phyloP scores from a whole-genome alignment of 208 protist species.

The Phytomonas francai region DNA sequence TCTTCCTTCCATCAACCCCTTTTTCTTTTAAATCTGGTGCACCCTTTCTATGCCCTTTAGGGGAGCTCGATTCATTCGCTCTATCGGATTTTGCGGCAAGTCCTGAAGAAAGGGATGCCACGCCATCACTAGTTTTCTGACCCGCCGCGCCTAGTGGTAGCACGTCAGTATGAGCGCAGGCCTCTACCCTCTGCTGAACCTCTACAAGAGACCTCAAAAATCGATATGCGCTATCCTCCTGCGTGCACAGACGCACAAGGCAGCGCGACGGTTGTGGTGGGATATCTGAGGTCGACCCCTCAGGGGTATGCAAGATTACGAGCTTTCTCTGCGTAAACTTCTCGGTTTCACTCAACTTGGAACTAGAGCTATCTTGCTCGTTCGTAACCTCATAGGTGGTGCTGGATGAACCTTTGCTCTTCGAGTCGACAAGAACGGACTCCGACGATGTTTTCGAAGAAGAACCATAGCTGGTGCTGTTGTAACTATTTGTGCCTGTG shows the following conservation, averaged over 20 bases:
- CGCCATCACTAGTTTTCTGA: not conserved
- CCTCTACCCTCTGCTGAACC: not conserved
- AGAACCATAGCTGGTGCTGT: not conserved
- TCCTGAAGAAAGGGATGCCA: not conserved
- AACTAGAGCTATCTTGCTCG: not conserved
- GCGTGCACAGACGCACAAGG: not conserved
- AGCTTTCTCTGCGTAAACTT: not conserved
- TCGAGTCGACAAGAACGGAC: not conserved
- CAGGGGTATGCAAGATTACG: not conserved
- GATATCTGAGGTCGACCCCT: not conserved
- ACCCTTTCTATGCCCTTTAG: not conserved
- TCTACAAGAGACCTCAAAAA: not conserved
- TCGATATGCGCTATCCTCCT: not conserved
- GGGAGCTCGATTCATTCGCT: not conserved
- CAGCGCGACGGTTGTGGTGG: not conserved
- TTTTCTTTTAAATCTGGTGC: conserved; percentile 3
- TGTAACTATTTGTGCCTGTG: not conserved
- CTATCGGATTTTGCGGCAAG: not conserved
- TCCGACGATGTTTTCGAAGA: not conserved
- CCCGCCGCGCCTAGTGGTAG: not conserved
- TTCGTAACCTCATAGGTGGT: not conserved
- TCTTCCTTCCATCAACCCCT: not conserved
- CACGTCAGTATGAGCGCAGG: not conserved
- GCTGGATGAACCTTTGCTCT: not conserved
- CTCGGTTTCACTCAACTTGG: not conserved